These are phyloP conservation scores for Myxozyma geophila DNA, from an alignment of 805 yeast genomes.

Conservation along the genomic window DNA sequence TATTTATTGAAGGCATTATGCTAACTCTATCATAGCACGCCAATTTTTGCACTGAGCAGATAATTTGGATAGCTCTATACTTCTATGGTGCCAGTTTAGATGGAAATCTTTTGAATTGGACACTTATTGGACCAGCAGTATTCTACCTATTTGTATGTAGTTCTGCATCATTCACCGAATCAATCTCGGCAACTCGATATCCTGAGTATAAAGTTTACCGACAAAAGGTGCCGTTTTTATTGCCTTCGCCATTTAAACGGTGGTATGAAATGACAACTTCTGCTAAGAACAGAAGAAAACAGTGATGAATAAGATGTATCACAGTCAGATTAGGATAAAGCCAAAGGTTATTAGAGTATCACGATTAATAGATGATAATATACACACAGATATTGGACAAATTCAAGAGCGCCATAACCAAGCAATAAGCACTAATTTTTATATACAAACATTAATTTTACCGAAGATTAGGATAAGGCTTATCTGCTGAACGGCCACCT, in stretches of 20 bases:
- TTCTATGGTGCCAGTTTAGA: conserved; percentile 20
- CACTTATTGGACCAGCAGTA: conserved; percentile 9
- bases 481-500: background rate
- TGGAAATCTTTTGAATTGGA: conserved; percentile 23
- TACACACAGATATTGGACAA: too few species aligned
- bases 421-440: too few species aligned
- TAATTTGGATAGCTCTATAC: conserved; percentile 24
- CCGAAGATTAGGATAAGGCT: background rate
- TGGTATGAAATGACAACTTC: conserved; percentile 1
- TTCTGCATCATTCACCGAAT: conserved; percentile 22
- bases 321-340: background rate
- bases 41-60: conserved; percentile 42
- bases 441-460: background rate
- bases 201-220: conserved; percentile 16
- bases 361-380: too few species aligned
- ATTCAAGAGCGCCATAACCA: too few species aligned
- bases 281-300: background rate
- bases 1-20: background rate
- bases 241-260: conserved; percentile 10
- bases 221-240: conserved; percentile 14
- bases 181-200: conserved; percentile 19
- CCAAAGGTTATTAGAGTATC: background rate
- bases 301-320: background rate
- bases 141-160: conserved; percentile 7
- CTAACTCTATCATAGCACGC: conserved; percentile 16